Percentiles rank a stretch among this genome's conserved stretches.
These are phyloP conservation scores for Antrodiella citrinella DNA, from an alignment of 768 basidiomycete genomes.

Conservation along the genomic window DNA sequence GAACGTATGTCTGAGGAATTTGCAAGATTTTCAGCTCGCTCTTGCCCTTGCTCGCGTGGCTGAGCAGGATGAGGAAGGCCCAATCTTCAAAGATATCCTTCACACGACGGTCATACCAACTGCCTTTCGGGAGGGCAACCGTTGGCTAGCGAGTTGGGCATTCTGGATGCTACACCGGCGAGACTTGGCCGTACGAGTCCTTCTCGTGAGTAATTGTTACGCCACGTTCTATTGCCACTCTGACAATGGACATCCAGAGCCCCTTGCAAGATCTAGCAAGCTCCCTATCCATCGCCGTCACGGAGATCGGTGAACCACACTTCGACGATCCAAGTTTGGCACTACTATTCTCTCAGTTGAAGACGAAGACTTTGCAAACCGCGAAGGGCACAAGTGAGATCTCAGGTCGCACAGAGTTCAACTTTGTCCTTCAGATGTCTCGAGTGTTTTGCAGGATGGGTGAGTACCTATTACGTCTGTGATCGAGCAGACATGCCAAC, in stretches of 20 bases:
- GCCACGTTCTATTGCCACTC: not conserved
- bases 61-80: conserved; percentile 78
- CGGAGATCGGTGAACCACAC: conserved; percentile 73
- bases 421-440: conserved; percentile 91
- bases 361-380: conserved; percentile 86
- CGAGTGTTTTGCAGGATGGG: conserved; percentile 94
- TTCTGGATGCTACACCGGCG: conserved; percentile 89
- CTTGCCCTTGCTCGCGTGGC: conserved; percentile 78
- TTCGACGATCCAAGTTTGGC: conserved; percentile 94
- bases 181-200: conserved; percentile 83
- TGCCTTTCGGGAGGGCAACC: conserved; percentile 81
- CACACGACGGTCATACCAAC: conserved; percentile 70
- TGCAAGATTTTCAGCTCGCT: conserved; percentile 87
- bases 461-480: conserved; percentile 25
- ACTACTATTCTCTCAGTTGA: conserved; percentile 81
- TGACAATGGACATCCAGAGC: conserved; percentile 37
- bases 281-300: conserved; percentile 43
- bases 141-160: conserved; percentile 93
- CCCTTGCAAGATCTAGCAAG: conserved; percentile 68
- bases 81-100: conserved; percentile 63
- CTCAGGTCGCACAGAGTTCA: conserved; percentile 82
- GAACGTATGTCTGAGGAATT: conserved; percentile 79
- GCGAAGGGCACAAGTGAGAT: conserved; percentile 91
- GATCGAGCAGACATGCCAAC: not conserved
- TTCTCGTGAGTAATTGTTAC: conserved; percentile 67